These are phyloP conservation scores for Arthromyces matolae DNA, from an alignment of 768 basidiomycete genomes.

Conservation along the genomic window DNA sequence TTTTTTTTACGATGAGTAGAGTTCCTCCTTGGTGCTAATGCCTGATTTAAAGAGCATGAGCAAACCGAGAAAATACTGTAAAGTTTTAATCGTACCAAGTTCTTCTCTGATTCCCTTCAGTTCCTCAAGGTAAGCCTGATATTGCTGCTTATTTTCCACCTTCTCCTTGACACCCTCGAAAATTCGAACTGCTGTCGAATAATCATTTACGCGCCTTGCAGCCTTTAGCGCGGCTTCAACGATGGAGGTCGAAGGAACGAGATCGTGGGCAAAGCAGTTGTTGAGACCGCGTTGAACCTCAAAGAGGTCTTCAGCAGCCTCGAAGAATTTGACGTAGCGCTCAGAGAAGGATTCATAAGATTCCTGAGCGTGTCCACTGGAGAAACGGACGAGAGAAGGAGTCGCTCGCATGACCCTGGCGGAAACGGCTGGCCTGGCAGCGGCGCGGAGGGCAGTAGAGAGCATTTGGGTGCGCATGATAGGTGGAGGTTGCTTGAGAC, in stretches of 20 bases:
- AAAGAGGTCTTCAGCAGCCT: conserved; percentile 90
- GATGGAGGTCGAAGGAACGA: conserved; percentile 82
- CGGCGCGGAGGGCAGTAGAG: conserved; percentile 58
- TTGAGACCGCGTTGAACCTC: conserved; percentile 98
- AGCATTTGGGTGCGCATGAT: conserved; percentile 59
- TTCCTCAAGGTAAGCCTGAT: conserved; percentile 89
- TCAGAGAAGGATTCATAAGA: conserved; percentile 91
- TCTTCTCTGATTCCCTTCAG: conserved; percentile 86
- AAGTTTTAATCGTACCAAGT: conserved; percentile 63
- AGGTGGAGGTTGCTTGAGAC: conserved; percentile 15
- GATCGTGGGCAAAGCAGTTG: conserved; percentile 99
- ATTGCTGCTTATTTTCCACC: conserved; percentile 96
- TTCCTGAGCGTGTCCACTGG: conserved; percentile 76
- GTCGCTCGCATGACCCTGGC: conserved; percentile 34
- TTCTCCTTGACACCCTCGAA: conserved; percentile 97
- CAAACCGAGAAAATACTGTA: not conserved
- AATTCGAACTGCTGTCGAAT: conserved; percentile 92
- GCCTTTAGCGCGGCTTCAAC: conserved; percentile 86
- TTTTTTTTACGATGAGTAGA: conserved; percentile 36
- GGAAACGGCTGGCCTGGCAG: conserved; percentile 46
- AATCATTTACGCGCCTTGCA: conserved; percentile 91
- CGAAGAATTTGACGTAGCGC: conserved; percentile 93
- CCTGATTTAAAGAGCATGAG: conserved; percentile 23
- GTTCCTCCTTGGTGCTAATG: conserved; percentile 40
- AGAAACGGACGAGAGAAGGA: conserved; percentile 43